Percentiles rank a stretch among this genome's conserved stretches.
Conservation (phyloP, 2,329 filamentous ascomycete species). For the Arthrobotrys megalospora region DNA sequence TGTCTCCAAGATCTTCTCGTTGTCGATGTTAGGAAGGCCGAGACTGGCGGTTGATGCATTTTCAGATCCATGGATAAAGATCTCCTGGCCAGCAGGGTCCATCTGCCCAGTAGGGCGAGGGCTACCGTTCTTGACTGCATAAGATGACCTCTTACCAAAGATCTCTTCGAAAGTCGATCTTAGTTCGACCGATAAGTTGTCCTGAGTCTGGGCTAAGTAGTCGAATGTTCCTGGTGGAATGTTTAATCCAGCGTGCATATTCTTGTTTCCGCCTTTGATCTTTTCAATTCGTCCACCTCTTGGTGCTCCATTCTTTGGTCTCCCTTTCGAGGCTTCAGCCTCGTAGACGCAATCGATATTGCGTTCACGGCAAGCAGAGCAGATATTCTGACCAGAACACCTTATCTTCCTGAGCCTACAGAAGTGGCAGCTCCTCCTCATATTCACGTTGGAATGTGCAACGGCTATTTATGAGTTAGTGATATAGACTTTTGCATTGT, state of each 20-base stretch:
- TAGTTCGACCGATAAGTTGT: conserved; percentile 55
- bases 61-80: conserved; percentile 52
- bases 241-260: conserved; percentile 38
- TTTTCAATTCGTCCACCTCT: conserved; percentile 52
- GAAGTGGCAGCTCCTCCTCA: conserved; percentile 62
- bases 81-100: conserved; percentile 42
- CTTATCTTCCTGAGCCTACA: conserved; percentile 61
- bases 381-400: conserved; percentile 61
- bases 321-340: conserved; percentile 61
- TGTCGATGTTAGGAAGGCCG: conserved; percentile 58
- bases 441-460: conserved; percentile 56
- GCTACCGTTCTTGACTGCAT: conserved; percentile 49
- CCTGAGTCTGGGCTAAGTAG: conserved; percentile 43
- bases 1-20: conserved; percentile 56
- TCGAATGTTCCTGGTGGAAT: conserved; percentile 44
- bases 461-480: conserved; percentile 34
- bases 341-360: conserved; percentile 62
- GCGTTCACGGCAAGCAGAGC: conserved; percentile 61
- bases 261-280: conserved; percentile 46
- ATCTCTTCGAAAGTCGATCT: conserved; percentile 53
- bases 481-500: conserved; percentile 11
- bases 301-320: conserved; percentile 57
- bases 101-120: conserved; percentile 50
- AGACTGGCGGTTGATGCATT: conserved; percentile 57
- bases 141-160: conserved; percentile 57